phyloP scores from a whole-genome alignment of 192 early-diverging fungal species.

The Anaeromyces robustus region DNA sequence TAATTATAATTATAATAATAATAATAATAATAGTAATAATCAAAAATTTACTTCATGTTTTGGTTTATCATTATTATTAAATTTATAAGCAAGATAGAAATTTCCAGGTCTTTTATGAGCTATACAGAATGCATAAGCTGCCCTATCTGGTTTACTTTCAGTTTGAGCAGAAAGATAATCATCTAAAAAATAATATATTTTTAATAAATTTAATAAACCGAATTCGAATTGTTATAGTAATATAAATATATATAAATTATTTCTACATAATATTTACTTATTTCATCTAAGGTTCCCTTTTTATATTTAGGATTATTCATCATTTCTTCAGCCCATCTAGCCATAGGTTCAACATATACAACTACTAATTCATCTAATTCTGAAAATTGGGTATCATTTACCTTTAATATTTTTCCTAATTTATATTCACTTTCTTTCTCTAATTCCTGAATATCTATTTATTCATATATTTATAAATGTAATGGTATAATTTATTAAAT shows the following conservation, averaged over 20 bases:
- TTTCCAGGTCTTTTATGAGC: conserved; percentile 5
- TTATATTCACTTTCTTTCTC: conserved; percentile 57
- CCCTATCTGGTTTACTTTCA: too few species aligned
- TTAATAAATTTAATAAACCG: too few species aligned
- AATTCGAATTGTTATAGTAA: too few species aligned
- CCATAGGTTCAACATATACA: conserved; percentile 72
- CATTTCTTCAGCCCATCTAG: conserved; percentile 48
- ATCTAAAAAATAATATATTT: too few species aligned
- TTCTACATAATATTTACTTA: conserved; percentile 48
- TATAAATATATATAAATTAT: too few species aligned
- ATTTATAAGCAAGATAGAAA: conserved; percentile 21
- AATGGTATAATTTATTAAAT: neutral
- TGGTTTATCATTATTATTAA: conserved; percentile 24
- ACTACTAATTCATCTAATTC: conserved; percentile 88
- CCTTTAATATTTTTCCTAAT: conserved; percentile 47
- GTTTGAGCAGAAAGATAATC: too few species aligned
- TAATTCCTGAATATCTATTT: conserved; percentile 46
- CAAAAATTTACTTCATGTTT: conserved; percentile 44
- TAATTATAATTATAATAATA: conserved; percentile 31
- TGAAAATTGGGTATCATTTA: conserved; percentile 53
- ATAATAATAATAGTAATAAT: conserved; percentile 78
- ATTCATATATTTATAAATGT: neutral
- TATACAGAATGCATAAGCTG: too few species aligned
- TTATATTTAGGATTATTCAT: conserved; percentile 65
- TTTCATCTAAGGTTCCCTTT: conserved; percentile 28